Evolutionary conservation across 805 yeast species (phyloP).

Genomic region (Danielia oregonensis): DNA sequence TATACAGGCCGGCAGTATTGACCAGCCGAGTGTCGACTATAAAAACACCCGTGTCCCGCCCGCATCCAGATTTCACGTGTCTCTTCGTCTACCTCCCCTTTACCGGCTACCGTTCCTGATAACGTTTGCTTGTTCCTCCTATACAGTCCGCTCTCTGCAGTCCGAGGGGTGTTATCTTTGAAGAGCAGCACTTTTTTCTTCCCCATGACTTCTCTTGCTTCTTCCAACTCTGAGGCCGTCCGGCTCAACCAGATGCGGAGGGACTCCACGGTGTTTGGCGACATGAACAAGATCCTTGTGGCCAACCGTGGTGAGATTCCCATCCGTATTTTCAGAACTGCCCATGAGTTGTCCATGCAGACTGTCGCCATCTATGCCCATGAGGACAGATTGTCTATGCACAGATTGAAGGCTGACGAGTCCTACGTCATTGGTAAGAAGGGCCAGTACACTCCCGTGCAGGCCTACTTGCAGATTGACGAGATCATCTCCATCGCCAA

Average conservation of each 20-base stretch:
- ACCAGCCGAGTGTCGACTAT: no score
- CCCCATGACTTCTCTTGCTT: conserved; percentile 9
- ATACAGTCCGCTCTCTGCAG: not conserved
- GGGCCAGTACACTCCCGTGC: conserved; percentile 92
- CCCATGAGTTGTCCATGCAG: conserved; percentile 95
- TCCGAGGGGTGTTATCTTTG: not conserved
- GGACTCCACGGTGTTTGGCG: conserved; percentile 41
- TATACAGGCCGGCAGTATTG: no score
- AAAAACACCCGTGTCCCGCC: no score
- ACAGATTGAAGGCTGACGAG: conserved; percentile 90
- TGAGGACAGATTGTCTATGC: conserved; percentile 93
- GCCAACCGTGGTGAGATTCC: conserved; percentile 88
- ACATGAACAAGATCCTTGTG: conserved; percentile 61
- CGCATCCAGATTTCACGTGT: no score
- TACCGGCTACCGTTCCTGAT: not conserved
- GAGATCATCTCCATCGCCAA: conserved; percentile 81
- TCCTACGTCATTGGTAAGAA: conserved; percentile 86
- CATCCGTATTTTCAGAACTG: conserved; percentile 88
- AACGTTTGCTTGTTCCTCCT: no score
- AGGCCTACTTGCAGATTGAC: conserved; percentile 92
- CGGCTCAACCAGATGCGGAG: conserved; percentile 39
- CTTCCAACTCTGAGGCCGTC: conserved; percentile 12
- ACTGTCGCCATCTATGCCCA: conserved; percentile 96
- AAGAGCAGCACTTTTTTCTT: not conserved
- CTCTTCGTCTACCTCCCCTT: no score